Evolutionary conservation across 805 yeast genomes (phyloP).

Genomic region (Candida awuae): DNA sequence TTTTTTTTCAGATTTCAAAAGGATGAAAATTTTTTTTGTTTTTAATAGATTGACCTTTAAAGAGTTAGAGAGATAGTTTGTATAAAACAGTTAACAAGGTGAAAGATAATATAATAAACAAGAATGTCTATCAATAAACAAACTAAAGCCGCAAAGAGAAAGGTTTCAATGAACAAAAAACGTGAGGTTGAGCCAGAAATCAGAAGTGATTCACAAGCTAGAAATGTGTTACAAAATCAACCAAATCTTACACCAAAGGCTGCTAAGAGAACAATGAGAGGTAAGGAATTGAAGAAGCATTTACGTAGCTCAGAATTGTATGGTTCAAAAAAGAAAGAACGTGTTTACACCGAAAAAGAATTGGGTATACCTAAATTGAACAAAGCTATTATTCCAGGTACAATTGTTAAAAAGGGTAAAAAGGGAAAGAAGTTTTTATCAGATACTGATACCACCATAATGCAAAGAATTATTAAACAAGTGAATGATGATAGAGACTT

Average conservation of each 20-base stretch:
- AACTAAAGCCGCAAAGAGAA: slow-evolving; percentile 52
- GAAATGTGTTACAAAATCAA: slow-evolving; percentile 52
- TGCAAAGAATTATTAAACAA: slow-evolving; percentile 65
- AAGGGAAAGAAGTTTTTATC: slow-evolving; percentile 76
- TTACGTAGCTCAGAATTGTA: slow-evolving; percentile 57
- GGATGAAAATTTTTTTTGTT: too few species aligned
- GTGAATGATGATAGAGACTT: slow-evolving; percentile 78
- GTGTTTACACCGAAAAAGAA: slow-evolving; percentile 67
- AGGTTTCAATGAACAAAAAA: slow-evolving; percentile 41
- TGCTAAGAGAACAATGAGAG: slow-evolving; percentile 39
- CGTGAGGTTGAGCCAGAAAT: slow-evolving; percentile 62
- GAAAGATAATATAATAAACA: background rate
- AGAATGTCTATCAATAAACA: slow-evolving; percentile 33
- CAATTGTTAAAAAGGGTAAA: slow-evolving; percentile 59
- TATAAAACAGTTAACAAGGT: too few species aligned
- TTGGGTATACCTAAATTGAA: slow-evolving; percentile 73
- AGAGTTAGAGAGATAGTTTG: too few species aligned
- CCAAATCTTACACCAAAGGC: slow-evolving; percentile 58
- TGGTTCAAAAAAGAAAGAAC: slow-evolving; percentile 52
- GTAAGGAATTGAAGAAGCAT: slow-evolving; percentile 53
- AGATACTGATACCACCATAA: slow-evolving; percentile 54
- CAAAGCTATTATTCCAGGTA: slow-evolving; percentile 81
- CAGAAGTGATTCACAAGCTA: slow-evolving; percentile 55
- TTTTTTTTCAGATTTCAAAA: background rate
- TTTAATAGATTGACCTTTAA: too few species aligned